phyloP scores from a whole-genome alignment of 352 stramenopile species.

The Globisporangium rhizosaccharum region DNA sequence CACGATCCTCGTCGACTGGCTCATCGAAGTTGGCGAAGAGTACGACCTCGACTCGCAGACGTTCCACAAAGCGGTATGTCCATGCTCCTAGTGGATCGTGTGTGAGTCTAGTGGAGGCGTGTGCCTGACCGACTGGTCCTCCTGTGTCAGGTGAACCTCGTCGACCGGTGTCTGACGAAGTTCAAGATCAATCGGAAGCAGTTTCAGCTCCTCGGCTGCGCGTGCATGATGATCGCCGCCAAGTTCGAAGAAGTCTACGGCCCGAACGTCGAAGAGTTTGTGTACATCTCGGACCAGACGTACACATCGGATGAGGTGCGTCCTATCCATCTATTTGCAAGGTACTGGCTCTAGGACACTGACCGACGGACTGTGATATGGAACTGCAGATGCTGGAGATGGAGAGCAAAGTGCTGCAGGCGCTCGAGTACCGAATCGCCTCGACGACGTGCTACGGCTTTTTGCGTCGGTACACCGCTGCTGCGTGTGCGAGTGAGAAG shows the following conservation, averaged over 20 bases:
- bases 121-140: neutral
- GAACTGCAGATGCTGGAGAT: conserved; percentile 69
- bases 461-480: conserved; percentile 50
- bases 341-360: neutral
- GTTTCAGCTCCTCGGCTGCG: conserved; percentile 95
- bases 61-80: conserved; percentile 70
- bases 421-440: conserved; percentile 67
- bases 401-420: conserved; percentile 70
- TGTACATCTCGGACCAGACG: conserved; percentile 96
- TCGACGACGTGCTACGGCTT: conserved; percentile 79
- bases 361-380: neutral
- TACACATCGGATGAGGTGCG: conserved; percentile 85
- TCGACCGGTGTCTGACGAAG: conserved; percentile 74
- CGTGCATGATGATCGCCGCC: conserved; percentile 93
- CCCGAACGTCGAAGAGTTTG: conserved; percentile 91
- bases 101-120: neutral
- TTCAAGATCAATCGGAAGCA: conserved; percentile 87
- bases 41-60: conserved; percentile 81
- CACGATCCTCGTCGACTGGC: conserved; percentile 99
- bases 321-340: neutral
- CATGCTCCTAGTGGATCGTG: neutral
- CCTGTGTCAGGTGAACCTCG: conserved; percentile 53
- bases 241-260: conserved; percentile 98
- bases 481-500: conserved; percentile 48
- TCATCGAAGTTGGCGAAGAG: conserved; percentile 90